Conservation (phyloP, 345 rosid species). For the Pseudoturritis turrita region DNA sequence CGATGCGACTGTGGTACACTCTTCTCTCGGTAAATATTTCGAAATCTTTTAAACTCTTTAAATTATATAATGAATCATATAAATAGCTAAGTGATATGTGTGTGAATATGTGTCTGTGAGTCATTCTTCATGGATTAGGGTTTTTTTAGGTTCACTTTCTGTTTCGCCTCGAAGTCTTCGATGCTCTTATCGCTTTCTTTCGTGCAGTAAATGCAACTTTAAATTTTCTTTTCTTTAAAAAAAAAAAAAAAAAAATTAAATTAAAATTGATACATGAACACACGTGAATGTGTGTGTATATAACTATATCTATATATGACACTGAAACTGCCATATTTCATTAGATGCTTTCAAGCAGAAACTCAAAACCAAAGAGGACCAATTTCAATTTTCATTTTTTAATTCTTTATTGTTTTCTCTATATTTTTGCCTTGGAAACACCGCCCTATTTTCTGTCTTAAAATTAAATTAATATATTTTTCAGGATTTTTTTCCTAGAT, state of each 20-base stretch:
- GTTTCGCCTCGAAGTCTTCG: conserved; percentile 39
- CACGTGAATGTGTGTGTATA: conserved; percentile 33
- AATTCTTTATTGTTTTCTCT: neutral
- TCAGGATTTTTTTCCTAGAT: neutral
- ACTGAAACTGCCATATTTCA: conserved; percentile 36
- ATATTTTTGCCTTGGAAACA: conserved; percentile 47
- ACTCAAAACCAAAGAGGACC: conserved; percentile 34
- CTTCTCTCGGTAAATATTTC: conserved; percentile 57
- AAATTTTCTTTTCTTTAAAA: neutral
- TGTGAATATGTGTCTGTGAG: conserved; percentile 20
- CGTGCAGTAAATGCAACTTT: conserved; percentile 25
- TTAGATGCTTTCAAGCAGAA: conserved; percentile 33
- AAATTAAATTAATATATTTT: neutral
- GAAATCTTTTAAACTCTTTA: neutral
- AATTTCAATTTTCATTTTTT: conserved; percentile 6
- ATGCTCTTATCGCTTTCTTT: conserved; percentile 36
- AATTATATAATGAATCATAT: neutral
- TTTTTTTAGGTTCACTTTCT: conserved; percentile 35
- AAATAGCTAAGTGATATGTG: neutral
- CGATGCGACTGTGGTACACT: conserved; percentile 82
- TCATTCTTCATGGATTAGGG: conserved; percentile 37
- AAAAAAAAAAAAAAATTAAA: neutral
- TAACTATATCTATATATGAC: conserved; percentile 29
- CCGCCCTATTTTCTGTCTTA: conserved; percentile 40
- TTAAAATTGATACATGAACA: conserved; percentile 15